A percentile compares a stretch with the other conserved stretches of the same genome.
Conservation (phyloP, 2,329 filamentous ascomycete genomes). For the Pseudogymnoascus sp. region DNA sequence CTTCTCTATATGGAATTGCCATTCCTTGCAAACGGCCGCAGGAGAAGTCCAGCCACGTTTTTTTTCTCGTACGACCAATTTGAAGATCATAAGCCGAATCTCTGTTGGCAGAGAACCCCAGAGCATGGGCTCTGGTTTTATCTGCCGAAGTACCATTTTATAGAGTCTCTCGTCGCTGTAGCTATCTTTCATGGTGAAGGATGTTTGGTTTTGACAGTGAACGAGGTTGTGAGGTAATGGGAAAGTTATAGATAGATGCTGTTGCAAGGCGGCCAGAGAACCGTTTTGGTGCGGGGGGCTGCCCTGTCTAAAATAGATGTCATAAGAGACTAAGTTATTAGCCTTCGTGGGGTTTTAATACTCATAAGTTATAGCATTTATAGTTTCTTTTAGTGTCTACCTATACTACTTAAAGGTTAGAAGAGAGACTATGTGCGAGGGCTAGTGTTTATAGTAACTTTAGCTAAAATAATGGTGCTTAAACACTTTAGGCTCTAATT, state of each 20-base stretch:
- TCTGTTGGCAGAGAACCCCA: conserved; percentile 18
- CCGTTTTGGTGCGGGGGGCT: neutral
- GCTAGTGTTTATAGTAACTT: neutral
- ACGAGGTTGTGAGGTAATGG: neutral
- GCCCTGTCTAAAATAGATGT: neutral
- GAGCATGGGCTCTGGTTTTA: neutral
- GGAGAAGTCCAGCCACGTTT: conserved; percentile 27
- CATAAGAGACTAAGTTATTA: neutral
- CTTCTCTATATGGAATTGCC: neutral
- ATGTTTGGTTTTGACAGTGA: neutral
- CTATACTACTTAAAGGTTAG: neutral
- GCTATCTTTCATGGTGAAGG: neutral
- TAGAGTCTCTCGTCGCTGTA: neutral
- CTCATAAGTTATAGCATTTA: neutral
- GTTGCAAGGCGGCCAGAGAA: neutral
- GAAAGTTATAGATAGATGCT: neutral
- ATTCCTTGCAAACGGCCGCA: neutral
- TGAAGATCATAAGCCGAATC: conserved; percentile 29
- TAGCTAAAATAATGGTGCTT: neutral
- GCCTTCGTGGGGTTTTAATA: neutral
- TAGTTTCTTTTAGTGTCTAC: neutral
- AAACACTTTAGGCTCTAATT: neutral
- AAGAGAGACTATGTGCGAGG: neutral
- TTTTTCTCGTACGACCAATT: conserved; percentile 22
- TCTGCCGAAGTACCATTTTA: neutral